Percentiles rank a stretch among this genome's conserved stretches.
phyloP scores from a whole-genome alignment of 208 protist genomes.

The Trypanosoma cruzi region DNA sequence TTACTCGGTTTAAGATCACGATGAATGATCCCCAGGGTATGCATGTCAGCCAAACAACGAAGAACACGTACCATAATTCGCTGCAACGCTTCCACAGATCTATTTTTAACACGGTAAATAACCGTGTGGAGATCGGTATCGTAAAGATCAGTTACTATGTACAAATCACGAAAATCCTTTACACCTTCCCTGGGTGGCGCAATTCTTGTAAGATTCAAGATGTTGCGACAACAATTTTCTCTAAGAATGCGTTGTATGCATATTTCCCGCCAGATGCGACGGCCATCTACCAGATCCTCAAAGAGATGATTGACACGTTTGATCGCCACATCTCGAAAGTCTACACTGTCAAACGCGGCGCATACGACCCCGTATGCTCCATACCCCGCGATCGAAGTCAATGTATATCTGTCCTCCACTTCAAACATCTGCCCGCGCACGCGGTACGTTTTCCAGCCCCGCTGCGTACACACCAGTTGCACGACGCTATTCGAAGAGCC shows the following conservation, averaged over 20 bases:
- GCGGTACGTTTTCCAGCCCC: conserved; percentile 87
- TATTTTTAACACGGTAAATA: conserved; percentile 59
- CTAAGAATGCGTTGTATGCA: conserved; percentile 92
- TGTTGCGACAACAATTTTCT: conserved; percentile 93
- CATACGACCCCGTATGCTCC: conserved; percentile 93
- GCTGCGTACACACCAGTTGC: conserved; percentile 71
- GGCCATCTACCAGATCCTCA: conserved; percentile 94
- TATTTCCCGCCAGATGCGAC: conserved; percentile 97
- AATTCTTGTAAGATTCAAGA: conserved; percentile 79
- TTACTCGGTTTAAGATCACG: conserved; percentile 97
- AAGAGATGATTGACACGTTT: conserved; percentile 98
- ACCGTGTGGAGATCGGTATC: conserved; percentile 95
- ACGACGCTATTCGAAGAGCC: conserved; percentile 35
- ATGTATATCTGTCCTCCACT: conserved; percentile 86
- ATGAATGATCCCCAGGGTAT: conserved; percentile 97
- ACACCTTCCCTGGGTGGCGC: conserved; percentile 69
- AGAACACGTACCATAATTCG: conserved; percentile 97
- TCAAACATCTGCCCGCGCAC: conserved; percentile 88
- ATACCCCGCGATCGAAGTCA: conserved; percentile 82
- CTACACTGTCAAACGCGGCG: conserved; percentile 73
- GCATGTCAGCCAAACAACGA: conserved; percentile 95
- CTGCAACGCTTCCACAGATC: conserved; percentile 79
- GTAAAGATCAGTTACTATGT: conserved; percentile 89
- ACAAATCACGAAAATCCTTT: conserved; percentile 85
- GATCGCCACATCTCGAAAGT: conserved; percentile 95